Evolutionary conservation across 2,329 filamentous ascomycete genomes (phyloP), one percentile per base, ranked within the genome.

Genomic region (Fusarium sp.): DNA sequence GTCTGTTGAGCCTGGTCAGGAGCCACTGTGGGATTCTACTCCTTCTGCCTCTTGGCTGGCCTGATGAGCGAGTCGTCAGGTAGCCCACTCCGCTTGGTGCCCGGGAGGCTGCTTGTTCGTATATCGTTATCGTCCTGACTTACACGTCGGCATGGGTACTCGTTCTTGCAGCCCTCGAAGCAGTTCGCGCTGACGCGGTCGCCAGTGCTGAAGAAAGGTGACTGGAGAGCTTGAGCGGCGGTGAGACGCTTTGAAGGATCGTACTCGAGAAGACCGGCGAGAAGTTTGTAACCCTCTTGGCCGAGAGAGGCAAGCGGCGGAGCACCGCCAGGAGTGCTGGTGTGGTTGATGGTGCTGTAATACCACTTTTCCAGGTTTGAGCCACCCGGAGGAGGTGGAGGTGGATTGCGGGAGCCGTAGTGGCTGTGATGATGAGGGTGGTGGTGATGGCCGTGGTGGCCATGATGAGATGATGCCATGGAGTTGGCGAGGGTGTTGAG

Each of bases 91-190:
- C 94, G 84, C 81, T 98, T 98, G 0, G 94, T 97, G 0, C 95
- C 96, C 1, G 95, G 93, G 35, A 97, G 79, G 77, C 93, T 97
- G 41, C 90, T 90, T 1, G 92, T 94, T n/a, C 93, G 85, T 57
- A 98, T 97, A 78, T 98, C 96, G 72, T 97, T 97, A 76, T 97
- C 94, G 74, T 99, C 96, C 73, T 96, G 91, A 72, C 91, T 97
- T 39, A 99, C 94, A 47, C 95, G 88, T 10, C 96, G 87, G 74
- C 94, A 90, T 0, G 96, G 96, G 77, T 99, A 99, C 74, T 96
- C 93, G 66, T 89, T 89, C 79, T 93, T 93, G 51, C 94, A 85
- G 0, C 94, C 94, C 74, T 97, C 93, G 71, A 99, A 99, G 75
- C 94, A 97, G 76, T 97, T 96, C 37, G 88, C 85, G 39, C 87